These are phyloP conservation scores for Macrocybe gigantea DNA, from an alignment of 768 basidiomycete genomes.

Conservation along the genomic window DNA sequence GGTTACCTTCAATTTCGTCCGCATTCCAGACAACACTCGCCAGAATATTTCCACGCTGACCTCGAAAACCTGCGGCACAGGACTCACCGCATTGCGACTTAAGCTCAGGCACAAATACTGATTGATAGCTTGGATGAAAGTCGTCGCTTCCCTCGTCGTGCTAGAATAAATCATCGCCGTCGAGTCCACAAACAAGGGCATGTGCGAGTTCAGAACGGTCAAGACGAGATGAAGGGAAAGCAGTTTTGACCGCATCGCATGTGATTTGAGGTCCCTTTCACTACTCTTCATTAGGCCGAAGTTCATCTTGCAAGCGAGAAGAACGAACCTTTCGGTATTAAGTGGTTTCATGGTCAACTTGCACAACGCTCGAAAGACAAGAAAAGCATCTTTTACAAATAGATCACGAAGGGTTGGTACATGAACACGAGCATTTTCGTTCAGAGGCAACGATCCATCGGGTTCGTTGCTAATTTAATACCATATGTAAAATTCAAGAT, in stretches of 20 bases:
- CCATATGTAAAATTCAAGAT: too few relatives aligned
- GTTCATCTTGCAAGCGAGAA: background rate
- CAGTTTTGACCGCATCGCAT: slow-evolving; percentile 95
- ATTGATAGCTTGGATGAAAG: slow-evolving; percentile 89
- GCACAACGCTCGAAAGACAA: slow-evolving; percentile 95
- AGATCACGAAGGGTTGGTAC: slow-evolving; percentile 77
- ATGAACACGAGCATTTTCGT: slow-evolving; percentile 28
- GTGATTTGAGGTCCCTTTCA: slow-evolving; percentile 93
- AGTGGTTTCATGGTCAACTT: slow-evolving; percentile 98
- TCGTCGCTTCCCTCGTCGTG: slow-evolving; percentile 80
- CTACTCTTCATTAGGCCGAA: slow-evolving; percentile 33
- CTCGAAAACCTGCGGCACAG: slow-evolving; percentile 96
- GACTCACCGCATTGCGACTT: slow-evolving; percentile 92
- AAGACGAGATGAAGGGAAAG: slow-evolving; percentile 92
- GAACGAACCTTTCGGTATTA: slow-evolving; percentile 79
- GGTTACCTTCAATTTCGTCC: slow-evolving; percentile 89
- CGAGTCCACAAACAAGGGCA: slow-evolving; percentile 85
- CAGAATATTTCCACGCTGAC: slow-evolving; percentile 98
- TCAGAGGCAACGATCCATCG: too few relatives aligned
- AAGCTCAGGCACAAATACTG: slow-evolving; percentile 92
- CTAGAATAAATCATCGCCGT: slow-evolving; percentile 88
- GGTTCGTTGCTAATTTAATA: too few relatives aligned
- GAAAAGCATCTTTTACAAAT: slow-evolving; percentile 95
- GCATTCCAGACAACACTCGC: slow-evolving; percentile 90
- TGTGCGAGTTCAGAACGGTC: slow-evolving; percentile 86